Conservation (phyloP, 495 filamentous ascomycete species). For the Alectoria sarmentosa region DNA sequence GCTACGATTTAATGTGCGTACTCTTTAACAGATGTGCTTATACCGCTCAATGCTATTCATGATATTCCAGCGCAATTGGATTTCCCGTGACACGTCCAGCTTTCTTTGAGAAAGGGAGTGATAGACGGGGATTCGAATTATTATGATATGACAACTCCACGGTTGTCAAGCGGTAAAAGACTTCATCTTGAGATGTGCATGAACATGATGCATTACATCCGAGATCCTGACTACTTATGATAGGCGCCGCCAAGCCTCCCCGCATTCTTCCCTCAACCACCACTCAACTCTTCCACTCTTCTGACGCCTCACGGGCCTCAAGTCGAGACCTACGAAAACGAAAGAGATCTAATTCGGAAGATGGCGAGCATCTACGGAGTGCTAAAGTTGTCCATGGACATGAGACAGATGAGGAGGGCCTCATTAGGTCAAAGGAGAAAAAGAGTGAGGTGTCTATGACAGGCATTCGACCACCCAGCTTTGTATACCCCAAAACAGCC, state of each 20-base stretch:
- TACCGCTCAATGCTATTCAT: not conserved
- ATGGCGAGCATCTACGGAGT: not conserved
- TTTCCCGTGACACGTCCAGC: no score
- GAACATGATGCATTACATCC: not conserved
- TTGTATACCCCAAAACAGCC: slow-evolving; percentile 34
- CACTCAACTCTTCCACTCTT: not conserved
- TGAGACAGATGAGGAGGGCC: not conserved
- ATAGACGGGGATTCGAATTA: not conserved
- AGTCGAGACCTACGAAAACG: slow-evolving; percentile 4
- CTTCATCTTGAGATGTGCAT: not conserved
- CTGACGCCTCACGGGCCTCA: not conserved
- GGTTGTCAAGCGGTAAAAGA: not conserved
- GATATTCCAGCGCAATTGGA: not conserved
- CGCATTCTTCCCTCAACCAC: not conserved
- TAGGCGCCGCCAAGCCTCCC: slow-evolving; percentile 6
- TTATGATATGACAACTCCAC: not conserved
- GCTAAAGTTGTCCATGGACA: not conserved
- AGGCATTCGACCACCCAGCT: slow-evolving; percentile 16
- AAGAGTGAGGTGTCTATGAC: not conserved
- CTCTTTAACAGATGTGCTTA: not conserved
- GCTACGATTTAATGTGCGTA: not conserved
- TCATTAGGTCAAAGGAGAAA: not conserved
- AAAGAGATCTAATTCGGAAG: not conserved
- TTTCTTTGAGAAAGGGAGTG: not conserved
- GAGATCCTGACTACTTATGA: not conserved